These are phyloP conservation scores for Teunomyces pallodes DNA, from an alignment of 805 yeast genomes.

Conservation along the genomic window DNA sequence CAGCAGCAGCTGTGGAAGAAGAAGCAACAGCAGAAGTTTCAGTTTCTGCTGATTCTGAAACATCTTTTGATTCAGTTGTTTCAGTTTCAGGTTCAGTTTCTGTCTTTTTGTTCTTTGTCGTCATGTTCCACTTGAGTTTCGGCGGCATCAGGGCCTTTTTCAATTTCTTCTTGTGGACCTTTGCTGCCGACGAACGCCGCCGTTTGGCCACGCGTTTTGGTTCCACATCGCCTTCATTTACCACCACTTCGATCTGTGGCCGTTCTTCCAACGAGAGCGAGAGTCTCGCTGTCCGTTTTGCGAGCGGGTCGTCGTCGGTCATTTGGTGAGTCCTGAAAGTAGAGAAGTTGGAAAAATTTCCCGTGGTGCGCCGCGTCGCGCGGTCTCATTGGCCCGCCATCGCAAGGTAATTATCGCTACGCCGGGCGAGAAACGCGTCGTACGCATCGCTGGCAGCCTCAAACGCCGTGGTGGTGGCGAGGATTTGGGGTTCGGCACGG, in stretches of 20 bases:
- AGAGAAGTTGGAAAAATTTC: not conserved
- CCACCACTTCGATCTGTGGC: too few relatives aligned
- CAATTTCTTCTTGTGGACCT: constrained; percentile 29
- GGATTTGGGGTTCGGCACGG: constrained; percentile 8
- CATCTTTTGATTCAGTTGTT: too few relatives aligned
- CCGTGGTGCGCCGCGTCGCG: not conserved
- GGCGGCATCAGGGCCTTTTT: constrained; percentile 30
- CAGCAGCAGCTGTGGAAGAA: too few relatives aligned
- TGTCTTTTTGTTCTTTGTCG: constrained; percentile 1
- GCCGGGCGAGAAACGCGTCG: constrained; percentile 7
- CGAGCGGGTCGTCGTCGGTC: constrained; percentile 17
- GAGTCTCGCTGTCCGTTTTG: constrained; percentile 25
- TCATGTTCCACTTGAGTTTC: constrained; percentile 11
- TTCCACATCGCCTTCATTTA: too few relatives aligned
- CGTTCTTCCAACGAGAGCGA: constrained; percentile 22
- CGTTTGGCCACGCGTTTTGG: constrained; percentile 19
- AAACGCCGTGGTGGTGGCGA: constrained; percentile 16
- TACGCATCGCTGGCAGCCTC: constrained; percentile 15
- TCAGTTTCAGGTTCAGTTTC: too few relatives aligned
- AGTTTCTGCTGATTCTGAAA: too few relatives aligned
- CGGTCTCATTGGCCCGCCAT: not conserved
- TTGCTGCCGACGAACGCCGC: constrained; percentile 36
- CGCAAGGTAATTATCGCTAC: not conserved
- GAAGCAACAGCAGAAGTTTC: too few relatives aligned
- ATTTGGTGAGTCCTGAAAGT: too few relatives aligned